These are phyloP conservation scores for Metschnikowia baotianmanensis DNA, from an alignment of 805 yeast species.

Conservation along the genomic window DNA sequence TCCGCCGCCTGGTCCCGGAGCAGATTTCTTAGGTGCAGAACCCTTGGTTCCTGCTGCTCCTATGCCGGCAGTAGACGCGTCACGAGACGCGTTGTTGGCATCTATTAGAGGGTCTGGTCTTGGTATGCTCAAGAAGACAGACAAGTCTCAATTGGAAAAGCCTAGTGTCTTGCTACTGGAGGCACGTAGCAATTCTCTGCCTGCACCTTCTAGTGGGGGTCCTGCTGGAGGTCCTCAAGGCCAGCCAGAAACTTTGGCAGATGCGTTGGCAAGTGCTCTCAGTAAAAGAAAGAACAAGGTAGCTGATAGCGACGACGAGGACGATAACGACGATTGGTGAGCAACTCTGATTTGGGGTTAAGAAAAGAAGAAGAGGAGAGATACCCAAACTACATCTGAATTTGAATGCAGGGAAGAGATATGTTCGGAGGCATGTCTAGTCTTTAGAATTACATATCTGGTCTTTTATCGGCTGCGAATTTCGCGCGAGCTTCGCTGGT, in stretches of 20 bases:
- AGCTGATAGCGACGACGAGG: slow-evolving; percentile 77
- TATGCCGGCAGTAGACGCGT: slow-evolving; percentile 43
- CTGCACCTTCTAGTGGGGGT: slow-evolving; percentile 29
- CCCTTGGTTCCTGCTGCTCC: slow-evolving; percentile 19
- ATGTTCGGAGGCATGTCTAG: no score
- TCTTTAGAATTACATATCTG: no score
- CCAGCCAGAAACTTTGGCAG: slow-evolving; percentile 69
- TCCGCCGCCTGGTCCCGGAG: slow-evolving; percentile 14
- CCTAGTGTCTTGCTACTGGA: slow-evolving; percentile 74
- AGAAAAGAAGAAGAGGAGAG: background rate
- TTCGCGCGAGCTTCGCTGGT: background rate
- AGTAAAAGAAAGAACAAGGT: slow-evolving; percentile 81
- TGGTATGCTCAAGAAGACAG: slow-evolving; percentile 68
- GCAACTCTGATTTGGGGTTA: background rate
- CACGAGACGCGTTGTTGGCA: slow-evolving; percentile 79
- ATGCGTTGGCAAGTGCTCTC: slow-evolving; percentile 85
- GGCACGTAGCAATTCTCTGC: slow-evolving; percentile 58
- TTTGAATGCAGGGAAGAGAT: background rate
- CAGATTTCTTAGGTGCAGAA: background rate
- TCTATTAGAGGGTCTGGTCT: slow-evolving; percentile 83
- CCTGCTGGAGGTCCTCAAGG: slow-evolving; percentile 41
- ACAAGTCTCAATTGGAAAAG: slow-evolving; percentile 76
- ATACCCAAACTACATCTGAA: background rate
- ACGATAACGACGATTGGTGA: slow-evolving; percentile 59
- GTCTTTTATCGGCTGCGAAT: background rate